Evolutionary conservation across 2,329 filamentous ascomycete species (phyloP).

Genomic region (Diaporthe batatas): DNA sequence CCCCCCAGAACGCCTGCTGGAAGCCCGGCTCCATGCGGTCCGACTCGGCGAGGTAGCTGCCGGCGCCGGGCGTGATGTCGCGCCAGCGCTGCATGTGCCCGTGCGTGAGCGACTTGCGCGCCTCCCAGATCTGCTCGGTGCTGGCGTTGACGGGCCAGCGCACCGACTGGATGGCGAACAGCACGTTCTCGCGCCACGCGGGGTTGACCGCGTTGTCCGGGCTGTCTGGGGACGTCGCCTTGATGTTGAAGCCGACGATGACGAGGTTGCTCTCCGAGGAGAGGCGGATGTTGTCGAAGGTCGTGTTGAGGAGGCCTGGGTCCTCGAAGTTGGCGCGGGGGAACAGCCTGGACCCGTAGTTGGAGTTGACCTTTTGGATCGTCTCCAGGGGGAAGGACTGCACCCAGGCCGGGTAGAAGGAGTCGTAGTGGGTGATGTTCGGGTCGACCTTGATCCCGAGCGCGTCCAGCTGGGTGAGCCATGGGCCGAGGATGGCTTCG

Average conservation of each 20-base stretch:
- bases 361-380: constrained; percentile 44
- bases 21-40: constrained; percentile 51
- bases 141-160: constrained; percentile 16
- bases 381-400: constrained; percentile 45
- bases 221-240: constrained; percentile 40
- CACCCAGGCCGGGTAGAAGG: constrained; percentile 49
- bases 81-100: constrained; percentile 45
- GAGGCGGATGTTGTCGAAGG: constrained; percentile 45
- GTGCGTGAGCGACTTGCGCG: constrained; percentile 47
- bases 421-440: constrained; percentile 47
- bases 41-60: constrained; percentile 54
- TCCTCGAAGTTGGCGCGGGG: constrained; percentile 52
- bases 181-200: constrained; percentile 60
- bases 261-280: neutral
- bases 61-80: constrained; percentile 47
- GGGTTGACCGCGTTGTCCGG: constrained; percentile 60
- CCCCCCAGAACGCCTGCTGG: constrained; percentile 50
- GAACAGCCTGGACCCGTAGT: constrained; percentile 51
- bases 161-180: constrained; percentile 53
- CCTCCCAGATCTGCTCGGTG: constrained; percentile 42
- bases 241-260: constrained; percentile 28
- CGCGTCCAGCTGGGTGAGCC: neutral
- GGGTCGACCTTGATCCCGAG: constrained; percentile 49
- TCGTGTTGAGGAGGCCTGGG: constrained; percentile 47
- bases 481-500: constrained; percentile 5